These are phyloP conservation scores for Arachis monticola DNA, from an alignment of 331 rosid species.

Conservation along the genomic window DNA sequence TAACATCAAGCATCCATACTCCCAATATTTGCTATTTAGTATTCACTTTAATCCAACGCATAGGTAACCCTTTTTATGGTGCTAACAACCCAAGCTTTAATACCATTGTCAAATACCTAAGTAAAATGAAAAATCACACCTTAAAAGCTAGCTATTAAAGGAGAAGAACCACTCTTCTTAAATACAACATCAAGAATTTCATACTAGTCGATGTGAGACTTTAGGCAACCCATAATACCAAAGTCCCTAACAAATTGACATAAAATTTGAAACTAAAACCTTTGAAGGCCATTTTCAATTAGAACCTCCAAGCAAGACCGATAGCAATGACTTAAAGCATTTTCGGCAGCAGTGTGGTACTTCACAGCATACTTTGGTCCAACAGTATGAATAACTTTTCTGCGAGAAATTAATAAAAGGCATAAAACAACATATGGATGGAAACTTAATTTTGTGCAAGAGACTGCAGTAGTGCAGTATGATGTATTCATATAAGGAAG, in stretches of 20 bases:
- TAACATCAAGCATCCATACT: too few species aligned
- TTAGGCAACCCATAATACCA: too few species aligned
- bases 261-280: slow-evolving; percentile 54
- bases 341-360: slow-evolving; percentile 98
- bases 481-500: slow-evolving; percentile 33
- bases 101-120: too few species aligned
- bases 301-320: slow-evolving; percentile 97
- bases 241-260: neutral
- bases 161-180: too few species aligned
- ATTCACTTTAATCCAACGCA: too few species aligned
- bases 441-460: slow-evolving; percentile 31
- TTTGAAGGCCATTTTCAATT: slow-evolving; percentile 77
- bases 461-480: slow-evolving; percentile 1
- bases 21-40: too few species aligned
- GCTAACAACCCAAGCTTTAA: too few species aligned
- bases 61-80: too few species aligned
- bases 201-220: too few species aligned
- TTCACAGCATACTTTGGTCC: slow-evolving; percentile 97
- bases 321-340: slow-evolving; percentile 95
- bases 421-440: slow-evolving; percentile 35
- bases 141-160: too few species aligned
- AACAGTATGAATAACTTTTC: slow-evolving; percentile 94
- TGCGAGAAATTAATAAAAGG: slow-evolving; percentile 40
- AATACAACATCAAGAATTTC: too few species aligned
- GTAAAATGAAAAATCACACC: too few species aligned